phyloP scores from a whole-genome alignment of 129 eudicot genomes.

The carrot (Daucus carota) region DH1_v3.0 NC_030384.2:41966001-41966500 shows the following conservation, averaged over 20 bases:
- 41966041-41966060: constrained; percentile 81
- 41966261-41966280: constrained; percentile 75
- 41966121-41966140: constrained; percentile 14
- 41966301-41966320: constrained; percentile 66
- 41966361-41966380: background rate
- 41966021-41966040: constrained; percentile 86
- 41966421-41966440: background rate
- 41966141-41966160: background rate
- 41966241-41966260: constrained; percentile 56
- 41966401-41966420: background rate
- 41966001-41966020: constrained; percentile 54
- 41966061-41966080: constrained; percentile 54
- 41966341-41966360: constrained; percentile 50
- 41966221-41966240: constrained; percentile 51
- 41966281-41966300: constrained; percentile 75
- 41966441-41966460: constrained; percentile 25
- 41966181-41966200: background rate
- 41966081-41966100: constrained; percentile 30
- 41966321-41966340: constrained; percentile 53
- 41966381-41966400: too few relatives aligned
- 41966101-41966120: constrained; percentile 36
- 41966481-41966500: constrained; percentile 59
- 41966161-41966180: background rate
- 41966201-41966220: background rate
- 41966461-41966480: constrained; percentile 83